phyloP scores from a whole-genome alignment of 2,329 filamentous ascomycete species.

The Apiospora arundinis region DNA sequence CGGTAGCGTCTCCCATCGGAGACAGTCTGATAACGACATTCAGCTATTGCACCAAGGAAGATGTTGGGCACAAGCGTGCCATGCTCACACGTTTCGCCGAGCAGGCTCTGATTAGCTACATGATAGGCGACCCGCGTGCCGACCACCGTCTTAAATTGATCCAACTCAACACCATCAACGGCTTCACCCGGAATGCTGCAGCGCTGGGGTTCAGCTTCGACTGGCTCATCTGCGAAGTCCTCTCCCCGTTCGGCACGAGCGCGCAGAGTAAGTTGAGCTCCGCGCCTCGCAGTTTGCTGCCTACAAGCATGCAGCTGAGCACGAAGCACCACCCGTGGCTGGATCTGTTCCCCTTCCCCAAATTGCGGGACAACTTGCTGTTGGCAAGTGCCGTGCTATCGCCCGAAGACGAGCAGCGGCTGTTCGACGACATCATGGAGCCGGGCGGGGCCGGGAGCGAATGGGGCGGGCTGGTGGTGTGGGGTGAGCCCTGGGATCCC shows the following conservation, averaged over 20 bases:
- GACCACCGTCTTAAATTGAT: slow-evolving; percentile 23
- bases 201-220: slow-evolving; percentile 19
- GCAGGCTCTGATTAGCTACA: slow-evolving; percentile 23
- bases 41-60: background rate
- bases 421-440: slow-evolving; percentile 25
- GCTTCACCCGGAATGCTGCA: slow-evolving; percentile 22
- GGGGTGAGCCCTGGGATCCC: slow-evolving; percentile 36
- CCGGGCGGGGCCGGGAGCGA: background rate
- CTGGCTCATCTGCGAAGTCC: slow-evolving; percentile 21
- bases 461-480: slow-evolving; percentile 23
- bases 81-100: slow-evolving; percentile 17
- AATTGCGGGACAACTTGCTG: slow-evolving; percentile 25
- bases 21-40: background rate
- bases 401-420: slow-evolving; percentile 22
- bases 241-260: background rate
- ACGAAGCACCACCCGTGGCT: slow-evolving; percentile 25
- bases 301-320: slow-evolving; percentile 22
- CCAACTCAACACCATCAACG: slow-evolving; percentile 25
- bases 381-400: slow-evolving; percentile 8
- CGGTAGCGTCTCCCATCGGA: background rate
- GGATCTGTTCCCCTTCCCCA: slow-evolving; percentile 25
- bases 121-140: slow-evolving; percentile 3
- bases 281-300: slow-evolving; percentile 12
- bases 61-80: slow-evolving; percentile 7
- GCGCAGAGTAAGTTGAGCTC: background rate